Evolutionary conservation across 805 yeast genomes (phyloP).

Genomic region (Metschnikowia baotianmanensis): DNA sequence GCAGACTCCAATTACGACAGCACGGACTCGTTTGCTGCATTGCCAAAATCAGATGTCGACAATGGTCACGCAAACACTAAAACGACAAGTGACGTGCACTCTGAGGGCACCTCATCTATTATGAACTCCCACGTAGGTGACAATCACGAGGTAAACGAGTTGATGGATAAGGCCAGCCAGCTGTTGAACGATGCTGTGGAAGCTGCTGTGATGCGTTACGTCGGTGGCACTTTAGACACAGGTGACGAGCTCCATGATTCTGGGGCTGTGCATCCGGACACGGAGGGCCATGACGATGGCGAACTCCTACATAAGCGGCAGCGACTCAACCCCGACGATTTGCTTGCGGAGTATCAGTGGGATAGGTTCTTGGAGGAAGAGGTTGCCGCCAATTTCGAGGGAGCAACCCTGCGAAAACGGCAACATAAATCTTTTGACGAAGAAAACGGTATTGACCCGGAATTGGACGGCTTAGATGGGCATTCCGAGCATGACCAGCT

Average conservation of each 20-base stretch:
- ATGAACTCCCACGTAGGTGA: neutral
- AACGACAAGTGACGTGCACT: neutral
- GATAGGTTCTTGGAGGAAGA: slow-evolving; percentile 28
- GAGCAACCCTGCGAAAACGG: slow-evolving; percentile 13
- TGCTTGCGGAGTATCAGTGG: slow-evolving; percentile 56
- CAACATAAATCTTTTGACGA: slow-evolving; percentile 10
- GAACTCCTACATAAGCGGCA: slow-evolving; percentile 15
- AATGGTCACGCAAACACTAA: neutral
- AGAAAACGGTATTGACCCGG: slow-evolving; percentile 35
- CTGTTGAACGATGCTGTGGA: slow-evolving; percentile 58
- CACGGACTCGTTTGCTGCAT: neutral
- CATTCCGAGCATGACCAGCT: slow-evolving; percentile 57
- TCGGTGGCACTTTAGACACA: slow-evolving; percentile 56
- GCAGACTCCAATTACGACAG: neutral
- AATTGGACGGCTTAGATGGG: slow-evolving; percentile 33
- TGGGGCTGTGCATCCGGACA: slow-evolving; percentile 1
- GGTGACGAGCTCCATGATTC: slow-evolving; percentile 9
- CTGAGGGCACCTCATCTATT: neutral
- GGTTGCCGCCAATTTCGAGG: slow-evolving; percentile 19
- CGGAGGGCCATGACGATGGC: slow-evolving; percentile 16
- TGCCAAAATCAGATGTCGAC: neutral
- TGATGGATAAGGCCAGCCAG: slow-evolving; percentile 31
- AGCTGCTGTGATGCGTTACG: slow-evolving; percentile 74
- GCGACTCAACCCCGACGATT: slow-evolving; percentile 34
- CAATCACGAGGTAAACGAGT: slow-evolving; percentile 10